These are phyloP conservation scores for Arthrobotrys conoides DNA, from an alignment of 2,329 filamentous ascomycete genomes.

Conservation along the genomic window DNA sequence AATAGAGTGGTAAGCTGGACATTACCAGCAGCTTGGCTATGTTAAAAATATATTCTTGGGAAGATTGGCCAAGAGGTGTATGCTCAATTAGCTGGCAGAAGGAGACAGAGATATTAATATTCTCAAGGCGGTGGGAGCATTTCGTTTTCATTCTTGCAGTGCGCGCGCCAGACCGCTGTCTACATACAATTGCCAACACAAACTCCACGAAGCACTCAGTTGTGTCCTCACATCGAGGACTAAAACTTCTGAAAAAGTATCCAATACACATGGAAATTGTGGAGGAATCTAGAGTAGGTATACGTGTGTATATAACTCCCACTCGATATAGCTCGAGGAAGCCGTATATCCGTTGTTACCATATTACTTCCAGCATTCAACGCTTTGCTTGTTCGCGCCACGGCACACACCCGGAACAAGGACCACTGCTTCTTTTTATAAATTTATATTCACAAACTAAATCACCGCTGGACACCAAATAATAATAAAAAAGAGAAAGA, in stretches of 20 bases:
- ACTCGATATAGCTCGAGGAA: background rate
- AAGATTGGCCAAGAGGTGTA: background rate
- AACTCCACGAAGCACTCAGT: background rate
- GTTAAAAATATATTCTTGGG: background rate
- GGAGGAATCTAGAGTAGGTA: background rate
- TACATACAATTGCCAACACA: too few relatives aligned
- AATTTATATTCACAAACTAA: background rate
- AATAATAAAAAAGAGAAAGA: background rate
- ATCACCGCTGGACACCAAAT: background rate
- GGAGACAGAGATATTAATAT: too few relatives aligned
- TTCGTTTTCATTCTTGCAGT: background rate
- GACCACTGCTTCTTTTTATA: background rate
- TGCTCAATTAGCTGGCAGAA: background rate
- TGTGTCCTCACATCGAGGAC: too few relatives aligned
- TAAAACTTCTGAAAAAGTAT: too few relatives aligned
- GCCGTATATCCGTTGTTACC: background rate
- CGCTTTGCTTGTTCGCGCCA: background rate
- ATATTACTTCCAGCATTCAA: background rate
- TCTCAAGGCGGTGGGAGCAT: background rate
- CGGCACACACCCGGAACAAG: background rate
- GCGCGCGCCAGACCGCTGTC: too few relatives aligned
- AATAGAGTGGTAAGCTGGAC: background rate
- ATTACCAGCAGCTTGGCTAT: background rate
- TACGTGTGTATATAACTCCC: background rate
- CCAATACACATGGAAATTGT: background rate